A percentile compares a stretch with the other conserved stretches of the same genome.
phyloP scores from a whole-genome alignment of 2,329 filamentous ascomycete species.

The Neonectria faginata region DNA sequence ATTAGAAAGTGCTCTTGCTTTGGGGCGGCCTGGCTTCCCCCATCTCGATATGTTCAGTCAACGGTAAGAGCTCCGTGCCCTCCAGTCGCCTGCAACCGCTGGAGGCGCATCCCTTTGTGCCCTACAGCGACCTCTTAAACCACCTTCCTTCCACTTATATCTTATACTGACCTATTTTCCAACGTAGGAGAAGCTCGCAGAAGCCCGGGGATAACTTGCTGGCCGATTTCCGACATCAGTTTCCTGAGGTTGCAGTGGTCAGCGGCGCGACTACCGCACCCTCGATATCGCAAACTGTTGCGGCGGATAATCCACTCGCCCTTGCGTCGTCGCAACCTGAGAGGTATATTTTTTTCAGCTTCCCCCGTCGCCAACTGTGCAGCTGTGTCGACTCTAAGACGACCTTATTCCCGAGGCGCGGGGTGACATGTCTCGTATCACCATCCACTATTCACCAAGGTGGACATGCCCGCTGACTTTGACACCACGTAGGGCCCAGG shows the following conservation, averaged over 20 bases:
- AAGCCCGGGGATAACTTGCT: slow-evolving; percentile 90
- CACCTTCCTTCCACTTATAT: background rate
- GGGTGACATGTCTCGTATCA: background rate
- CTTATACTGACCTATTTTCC: background rate
- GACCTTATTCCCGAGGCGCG: background rate
- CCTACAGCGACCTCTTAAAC: background rate
- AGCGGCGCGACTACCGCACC: slow-evolving; percentile 59
- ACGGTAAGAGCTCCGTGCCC: slow-evolving; percentile 38
- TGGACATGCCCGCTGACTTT: slow-evolving; percentile 29
- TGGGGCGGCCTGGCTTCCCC: slow-evolving; percentile 35
- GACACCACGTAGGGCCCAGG: slow-evolving; percentile 35
- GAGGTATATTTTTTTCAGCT: slow-evolving; percentile 43
- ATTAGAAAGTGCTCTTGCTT: slow-evolving; percentile 30
- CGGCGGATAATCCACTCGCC: slow-evolving; percentile 39
- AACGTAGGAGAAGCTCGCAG: slow-evolving; percentile 76
- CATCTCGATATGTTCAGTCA: slow-evolving; percentile 47
- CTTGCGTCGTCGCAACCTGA: slow-evolving; percentile 43
- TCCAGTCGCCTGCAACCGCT: background rate
- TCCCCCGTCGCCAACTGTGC: background rate
- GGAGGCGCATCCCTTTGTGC: background rate
- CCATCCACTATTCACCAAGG: background rate
- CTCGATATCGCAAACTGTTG: slow-evolving; percentile 52
- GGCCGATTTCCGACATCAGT: slow-evolving; percentile 84
- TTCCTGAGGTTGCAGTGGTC: slow-evolving; percentile 76
- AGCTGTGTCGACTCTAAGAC: background rate